Percentiles rank a stretch among this genome's conserved stretches.
phyloP scores from a whole-genome alignment of 1,284 basidiomycete species.

The Sphaerobolus stellatus region DNA sequence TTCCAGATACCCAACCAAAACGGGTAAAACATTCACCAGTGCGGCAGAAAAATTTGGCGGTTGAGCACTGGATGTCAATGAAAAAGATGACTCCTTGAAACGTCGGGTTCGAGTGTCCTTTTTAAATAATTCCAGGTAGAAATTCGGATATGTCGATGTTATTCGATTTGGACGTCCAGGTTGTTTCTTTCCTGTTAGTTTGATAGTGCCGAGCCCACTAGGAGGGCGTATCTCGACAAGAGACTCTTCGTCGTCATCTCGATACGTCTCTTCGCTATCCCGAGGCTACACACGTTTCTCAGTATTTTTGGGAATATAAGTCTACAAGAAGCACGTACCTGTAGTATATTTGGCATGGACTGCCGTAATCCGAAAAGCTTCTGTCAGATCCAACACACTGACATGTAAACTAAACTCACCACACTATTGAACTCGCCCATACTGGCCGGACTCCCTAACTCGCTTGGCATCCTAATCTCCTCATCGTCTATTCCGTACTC shows the following conservation, averaged over 20 bases:
- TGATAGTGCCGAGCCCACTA: slow-evolving; percentile 10
- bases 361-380: no score
- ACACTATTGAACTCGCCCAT: neutral
- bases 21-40: slow-evolving; percentile 4
- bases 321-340: no score
- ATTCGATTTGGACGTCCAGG: neutral
- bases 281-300: neutral
- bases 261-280: neutral
- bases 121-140: neutral
- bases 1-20: neutral
- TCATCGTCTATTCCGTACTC: slow-evolving; percentile 11
- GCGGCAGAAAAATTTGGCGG: neutral
- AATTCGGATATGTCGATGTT: slow-evolving; percentile 7
- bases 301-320: neutral
- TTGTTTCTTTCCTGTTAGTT: neutral
- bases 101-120: neutral
- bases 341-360: no score
- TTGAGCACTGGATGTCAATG: neutral
- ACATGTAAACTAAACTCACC: no score
- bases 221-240: slow-evolving; percentile 11
- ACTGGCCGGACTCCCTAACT: slow-evolving; percentile 1
- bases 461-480: slow-evolving; percentile 12
- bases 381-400: no score
- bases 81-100: neutral
- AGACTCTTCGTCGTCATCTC: slow-evolving; percentile 3